A percentile compares a stretch with the other conserved stretches of the same genome.
These are phyloP conservation scores for Candida boidinii DNA, from an alignment of 805 yeast genomes.

Conservation along the genomic window DNA sequence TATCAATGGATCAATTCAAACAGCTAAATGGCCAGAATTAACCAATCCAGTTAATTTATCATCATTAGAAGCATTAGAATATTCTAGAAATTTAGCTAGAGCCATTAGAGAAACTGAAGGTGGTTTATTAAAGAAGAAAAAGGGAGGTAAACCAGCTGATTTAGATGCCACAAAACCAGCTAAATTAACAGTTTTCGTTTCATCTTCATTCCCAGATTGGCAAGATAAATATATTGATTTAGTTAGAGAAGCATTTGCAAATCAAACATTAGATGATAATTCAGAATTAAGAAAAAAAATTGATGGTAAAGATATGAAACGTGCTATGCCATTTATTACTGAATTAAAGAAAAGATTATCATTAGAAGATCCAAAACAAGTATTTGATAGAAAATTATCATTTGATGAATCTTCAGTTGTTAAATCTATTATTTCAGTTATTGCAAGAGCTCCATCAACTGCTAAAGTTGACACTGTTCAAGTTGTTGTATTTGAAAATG, in stretches of 20 bases:
- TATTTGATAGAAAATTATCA: slow-evolving; percentile 82
- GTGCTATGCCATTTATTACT: slow-evolving; percentile 96
- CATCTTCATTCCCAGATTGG: slow-evolving; percentile 74
- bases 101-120: slow-evolving; percentile 92
- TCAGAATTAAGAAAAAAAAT: slow-evolving; percentile 54
- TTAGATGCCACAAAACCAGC: slow-evolving; percentile 71
- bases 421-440: slow-evolving; percentile 42
- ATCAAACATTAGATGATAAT: slow-evolving; percentile 56
- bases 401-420: slow-evolving; percentile 72
- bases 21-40: slow-evolving; percentile 75
- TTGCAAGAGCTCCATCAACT: slow-evolving; percentile 59
- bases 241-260: slow-evolving; percentile 67
- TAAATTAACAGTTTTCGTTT: slow-evolving; percentile 61
- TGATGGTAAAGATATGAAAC: slow-evolving; percentile 82
- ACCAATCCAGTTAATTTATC: slow-evolving; percentile 54
- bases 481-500: slow-evolving; percentile 56
- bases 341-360: slow-evolving; percentile 73
- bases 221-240: slow-evolving; percentile 53
- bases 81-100: slow-evolving; percentile 72
- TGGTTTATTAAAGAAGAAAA: slow-evolving; percentile 74
- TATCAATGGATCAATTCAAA: slow-evolving; percentile 58
- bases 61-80: slow-evolving; percentile 61
- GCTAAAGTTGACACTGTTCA: slow-evolving; percentile 47
- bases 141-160: slow-evolving; percentile 70
- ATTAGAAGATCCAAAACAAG: slow-evolving; percentile 61